A percentile compares a stretch with the other conserved stretches of the same genome.
Evolutionary conservation across 371 early-diverging fungal species (phyloP).

Genomic region (Apophysomyces elegans): DNA sequence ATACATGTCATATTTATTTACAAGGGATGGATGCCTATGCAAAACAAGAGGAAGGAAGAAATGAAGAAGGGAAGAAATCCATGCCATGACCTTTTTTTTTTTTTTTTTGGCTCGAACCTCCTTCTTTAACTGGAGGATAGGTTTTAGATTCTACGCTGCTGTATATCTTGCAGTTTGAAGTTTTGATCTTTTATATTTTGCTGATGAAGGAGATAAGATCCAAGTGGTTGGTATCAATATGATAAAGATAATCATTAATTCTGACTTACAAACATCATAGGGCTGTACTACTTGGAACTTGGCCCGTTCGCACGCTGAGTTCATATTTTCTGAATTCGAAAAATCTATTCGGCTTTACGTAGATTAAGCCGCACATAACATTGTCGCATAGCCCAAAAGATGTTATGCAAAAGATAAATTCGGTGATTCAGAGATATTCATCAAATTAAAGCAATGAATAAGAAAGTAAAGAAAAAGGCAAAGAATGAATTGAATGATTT

Average conservation of each 20-base stretch:
- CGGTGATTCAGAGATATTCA: no score
- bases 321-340: neutral
- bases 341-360: neutral
- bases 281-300: constrained; percentile 4
- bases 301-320: constrained; percentile 6
- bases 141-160: neutral
- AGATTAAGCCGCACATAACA: no score
- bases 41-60: no score
- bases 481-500: neutral
- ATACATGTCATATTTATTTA: no score
- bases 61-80: neutral
- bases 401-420: no score
- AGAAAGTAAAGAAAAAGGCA: neutral
- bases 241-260: neutral
- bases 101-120: no score
- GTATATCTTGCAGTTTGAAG: neutral
- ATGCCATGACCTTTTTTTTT: no score
- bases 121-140: no score
- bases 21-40: no score
- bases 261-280: neutral
- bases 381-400: no score
- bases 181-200: constrained; percentile 2
- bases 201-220: neutral
- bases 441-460: neutral
- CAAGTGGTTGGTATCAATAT: neutral